Evolutionary conservation across 371 early-diverging fungal species (phyloP).

Genomic region (Apophysomyces ossiformis): DNA sequence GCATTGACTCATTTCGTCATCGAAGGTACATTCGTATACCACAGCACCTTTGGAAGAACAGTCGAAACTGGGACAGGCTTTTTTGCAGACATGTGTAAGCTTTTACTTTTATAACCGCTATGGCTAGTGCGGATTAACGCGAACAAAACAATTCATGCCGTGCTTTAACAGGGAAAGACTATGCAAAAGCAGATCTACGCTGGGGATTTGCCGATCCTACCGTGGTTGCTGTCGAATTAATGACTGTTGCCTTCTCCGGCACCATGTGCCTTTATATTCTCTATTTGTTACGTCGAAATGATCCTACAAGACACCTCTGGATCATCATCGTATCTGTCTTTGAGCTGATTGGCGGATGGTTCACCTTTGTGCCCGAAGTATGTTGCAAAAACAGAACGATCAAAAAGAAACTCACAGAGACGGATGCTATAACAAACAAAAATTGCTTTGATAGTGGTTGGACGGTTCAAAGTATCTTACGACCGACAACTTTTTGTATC

Average conservation of each 20-base stretch:
- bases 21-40: conserved; percentile 37
- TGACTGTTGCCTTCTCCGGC: conserved; percentile 30
- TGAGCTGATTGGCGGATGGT: conserved; percentile 43
- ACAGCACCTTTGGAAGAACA: conserved; percentile 31
- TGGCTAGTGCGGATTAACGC: too few species aligned
- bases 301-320: conserved; percentile 31
- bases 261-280: conserved; percentile 26
- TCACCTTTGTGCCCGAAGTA: conserved; percentile 41
- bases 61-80: conserved; percentile 26
- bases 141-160: too few species aligned
- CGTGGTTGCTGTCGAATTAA: conserved; percentile 35
- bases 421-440: too few species aligned
- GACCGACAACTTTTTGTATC: conserved; percentile 33
- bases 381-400: neutral
- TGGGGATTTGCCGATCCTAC: conserved; percentile 40
- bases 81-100: conserved; percentile 37
- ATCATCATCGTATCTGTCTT: conserved; percentile 32
- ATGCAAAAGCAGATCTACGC: conserved; percentile 42
- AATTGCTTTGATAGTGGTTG: conserved; percentile 22
- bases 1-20: conserved; percentile 37
- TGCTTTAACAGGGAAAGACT: conserved; percentile 36
- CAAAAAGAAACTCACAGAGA: too few species aligned
- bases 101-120: too few species aligned
- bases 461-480: conserved; percentile 26
- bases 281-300: conserved; percentile 21